Base-by-base conservation (phyloP, 495 filamentous ascomycete species). In the Penicillium robsamsonii region DNA sequence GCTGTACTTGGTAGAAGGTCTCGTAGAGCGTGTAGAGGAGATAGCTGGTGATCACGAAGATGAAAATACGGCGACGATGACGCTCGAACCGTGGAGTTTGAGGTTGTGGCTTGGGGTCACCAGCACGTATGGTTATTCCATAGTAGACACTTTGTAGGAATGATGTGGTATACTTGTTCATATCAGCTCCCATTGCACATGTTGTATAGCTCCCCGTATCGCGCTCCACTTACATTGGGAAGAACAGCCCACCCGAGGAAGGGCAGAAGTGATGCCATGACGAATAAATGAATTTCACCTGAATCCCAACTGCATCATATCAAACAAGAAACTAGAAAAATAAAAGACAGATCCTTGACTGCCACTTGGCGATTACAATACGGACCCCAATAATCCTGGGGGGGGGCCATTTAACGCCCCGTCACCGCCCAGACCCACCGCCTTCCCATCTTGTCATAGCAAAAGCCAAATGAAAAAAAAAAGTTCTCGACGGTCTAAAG, bases 11-110 rank as follows among this genome's bases (percentile, higher is more conserved):
- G 71, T 88, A 87, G 78, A 96, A 90, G 53, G 88, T 87, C 74
- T 97, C 93, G 75, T 92, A 96, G 62, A 98, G 85, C 33, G 90
- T 97, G 77, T 96, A 97, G 56, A 89, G 73, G 18, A 98, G 87
- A 73, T 97, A 98, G 43, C 82, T 67, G 38, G 85, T 70, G 17
- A 97, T 87, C 60, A 97, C 89, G 49, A 83, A 69, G 68, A 92
- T 87, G 69, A 93, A 86, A 69, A 96, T 92, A 62, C 84, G 83
- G 25, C 86, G 88, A 40, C 90, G 85, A 71, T 96, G 88, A 17
- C 82, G 80, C 56, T 77, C 74, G 64, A 80, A 90, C 61, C 83
- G 81, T 0, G 86, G 80, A 2, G 84, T 83, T 54, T 88, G 87
- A 0, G 89, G 91, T 35, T 80, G 75, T 1, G 94, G 94, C 41